Conservation (phyloP, 441 rosid species). For the Omphalea diandra region DNA sequence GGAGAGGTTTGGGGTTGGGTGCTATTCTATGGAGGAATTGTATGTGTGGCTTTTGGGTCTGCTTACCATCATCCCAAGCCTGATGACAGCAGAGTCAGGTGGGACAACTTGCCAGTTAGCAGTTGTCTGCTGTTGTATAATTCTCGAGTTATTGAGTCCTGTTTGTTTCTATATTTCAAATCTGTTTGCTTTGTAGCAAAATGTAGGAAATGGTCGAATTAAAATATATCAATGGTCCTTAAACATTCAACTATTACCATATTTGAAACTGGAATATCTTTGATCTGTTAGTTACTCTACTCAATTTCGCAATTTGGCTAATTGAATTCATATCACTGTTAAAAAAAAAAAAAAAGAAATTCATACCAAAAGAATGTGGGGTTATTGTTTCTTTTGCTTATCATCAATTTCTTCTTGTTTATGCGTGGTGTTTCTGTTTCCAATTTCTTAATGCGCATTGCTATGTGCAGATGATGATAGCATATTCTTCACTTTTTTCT, state of each 20-base stretch:
- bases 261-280: neutral
- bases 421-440: neutral
- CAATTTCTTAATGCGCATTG: neutral
- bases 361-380: too few species aligned
- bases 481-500: conserved; percentile 79
- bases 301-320: neutral
- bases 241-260: neutral
- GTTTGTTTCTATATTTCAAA: neutral
- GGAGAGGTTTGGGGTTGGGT: conserved; percentile 88
- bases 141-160: neutral
- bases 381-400: neutral
- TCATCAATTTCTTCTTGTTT: neutral
- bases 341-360: neutral
- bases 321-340: too few species aligned
- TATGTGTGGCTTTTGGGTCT: conserved; percentile 76
- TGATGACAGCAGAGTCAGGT: conserved; percentile 57
- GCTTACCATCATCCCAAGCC: conserved; percentile 89
- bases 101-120: conserved; percentile 86
- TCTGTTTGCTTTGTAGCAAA: conserved; percentile 1
- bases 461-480: conserved; percentile 77
- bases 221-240: neutral
- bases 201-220: conserved; percentile 1
- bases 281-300: too few species aligned
- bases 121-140: conserved; percentile 16
- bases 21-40: conserved; percentile 62